Evolutionary conservation across 2,329 filamentous ascomycete genomes (phyloP).

Genomic region (Fusarium protoensiforme): DNA sequence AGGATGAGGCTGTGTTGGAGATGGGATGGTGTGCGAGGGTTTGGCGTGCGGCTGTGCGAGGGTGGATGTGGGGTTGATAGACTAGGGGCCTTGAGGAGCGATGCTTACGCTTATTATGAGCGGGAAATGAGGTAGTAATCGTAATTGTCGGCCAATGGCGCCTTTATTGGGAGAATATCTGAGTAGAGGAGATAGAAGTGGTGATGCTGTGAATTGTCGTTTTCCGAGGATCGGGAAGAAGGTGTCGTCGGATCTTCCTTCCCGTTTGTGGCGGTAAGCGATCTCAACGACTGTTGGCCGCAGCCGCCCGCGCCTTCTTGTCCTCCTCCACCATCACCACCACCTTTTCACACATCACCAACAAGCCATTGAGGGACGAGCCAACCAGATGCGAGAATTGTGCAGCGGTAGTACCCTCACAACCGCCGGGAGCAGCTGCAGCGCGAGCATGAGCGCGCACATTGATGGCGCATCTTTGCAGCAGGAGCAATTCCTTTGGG

Average conservation of each 20-base stretch:
- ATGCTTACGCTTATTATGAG: background rate
- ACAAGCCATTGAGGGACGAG: slow-evolving; percentile 6
- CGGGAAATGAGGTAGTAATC: background rate
- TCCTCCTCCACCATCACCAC: slow-evolving; percentile 13
- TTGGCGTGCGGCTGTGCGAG: slow-evolving; percentile 26
- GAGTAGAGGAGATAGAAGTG: background rate
- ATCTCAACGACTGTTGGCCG: slow-evolving; percentile 14
- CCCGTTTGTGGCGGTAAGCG: background rate
- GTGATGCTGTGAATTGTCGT: background rate
- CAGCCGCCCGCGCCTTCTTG: slow-evolving; percentile 8
- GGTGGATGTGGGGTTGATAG: slow-evolving; percentile 7
- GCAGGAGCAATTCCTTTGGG: background rate
- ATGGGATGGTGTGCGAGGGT: slow-evolving; percentile 10
- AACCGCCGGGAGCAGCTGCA: background rate
- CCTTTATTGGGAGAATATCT: background rate
- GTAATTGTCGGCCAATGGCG: background rate
- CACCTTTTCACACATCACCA: slow-evolving; percentile 21
- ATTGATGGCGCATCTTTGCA: background rate
- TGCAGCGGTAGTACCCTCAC: background rate
- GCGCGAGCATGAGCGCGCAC: background rate
- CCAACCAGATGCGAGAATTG: slow-evolving; percentile 18
- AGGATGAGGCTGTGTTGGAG: slow-evolving; percentile 30
- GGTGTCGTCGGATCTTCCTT: background rate
- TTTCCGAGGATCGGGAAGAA: background rate
- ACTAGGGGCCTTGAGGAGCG: background rate